Base-by-base conservation (phyloP, 169 alveolate species). In the Plasmodium vivax region DNA sequence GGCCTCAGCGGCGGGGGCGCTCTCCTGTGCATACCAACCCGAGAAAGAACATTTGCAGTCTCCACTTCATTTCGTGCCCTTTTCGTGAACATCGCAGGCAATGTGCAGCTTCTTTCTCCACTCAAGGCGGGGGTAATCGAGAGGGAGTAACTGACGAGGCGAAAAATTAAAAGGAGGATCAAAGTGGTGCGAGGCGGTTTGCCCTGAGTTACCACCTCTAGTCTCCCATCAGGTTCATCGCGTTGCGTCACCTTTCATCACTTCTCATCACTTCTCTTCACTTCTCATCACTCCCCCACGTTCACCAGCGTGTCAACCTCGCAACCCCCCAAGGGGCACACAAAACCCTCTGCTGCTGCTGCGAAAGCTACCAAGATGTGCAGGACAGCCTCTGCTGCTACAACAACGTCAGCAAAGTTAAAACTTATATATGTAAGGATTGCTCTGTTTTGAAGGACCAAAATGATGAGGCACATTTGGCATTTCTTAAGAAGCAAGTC, bases 401-500 rank as follows among this genome's bases (percentile, higher is more conserved):
- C 80, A 85, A 85, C 38, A 85, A 74, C 32, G 34, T 73, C 79
- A 85, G 68, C 32, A 85, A 74, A 30, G 74, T 85, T 34, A 85
- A 85, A 74, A 62, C 84, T 9, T 85, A 85, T 74, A 85, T 85
- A 74, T 85, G 93, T 14, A 38, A 73, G 27, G 93, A 85, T 10
- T 85, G 93, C 32, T 85, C 83, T 23, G 41, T 85, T 30, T 68
- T 85, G 75, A 85, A 85, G 58, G 56, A 74, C 79, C 51, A 85
- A 85, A 19, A 84, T 10, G 41, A 74, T n/a, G 93, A 54, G 36
- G 56, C n/a, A 9, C 54, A 68, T 85, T 41, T 23, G 34, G 12
- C n/a, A 14, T 72, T 84, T 43, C 6, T 85, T 47, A 36, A 77
- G 23, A 54, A 36, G 19, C 7, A 79, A 79, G 32, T 62, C 75